phyloP scores from a whole-genome alignment of 352 stramenopile genomes.

The Phytopythium boreale region DNA sequence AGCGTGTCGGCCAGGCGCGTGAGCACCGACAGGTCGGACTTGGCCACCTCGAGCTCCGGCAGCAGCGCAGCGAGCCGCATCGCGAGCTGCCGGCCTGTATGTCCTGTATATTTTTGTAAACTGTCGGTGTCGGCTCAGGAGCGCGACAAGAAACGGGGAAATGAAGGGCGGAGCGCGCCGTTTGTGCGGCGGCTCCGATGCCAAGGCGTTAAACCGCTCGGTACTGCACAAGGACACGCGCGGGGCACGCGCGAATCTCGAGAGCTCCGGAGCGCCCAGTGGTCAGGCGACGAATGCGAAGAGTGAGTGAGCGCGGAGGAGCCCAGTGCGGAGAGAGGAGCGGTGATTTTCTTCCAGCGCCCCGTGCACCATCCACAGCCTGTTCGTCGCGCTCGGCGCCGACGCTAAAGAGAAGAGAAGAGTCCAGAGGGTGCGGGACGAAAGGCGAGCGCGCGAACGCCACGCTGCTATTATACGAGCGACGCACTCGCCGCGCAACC shows the following conservation, averaged over 20 bases:
- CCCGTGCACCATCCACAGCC: not conserved
- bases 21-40: slow-evolving; percentile 30
- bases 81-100: not conserved
- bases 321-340: not conserved
- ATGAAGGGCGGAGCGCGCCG: not conserved
- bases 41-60: slow-evolving; percentile 25
- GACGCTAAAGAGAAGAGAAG: not conserved
- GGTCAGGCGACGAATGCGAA: not conserved
- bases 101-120: not conserved
- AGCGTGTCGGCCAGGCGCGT: slow-evolving; percentile 33
- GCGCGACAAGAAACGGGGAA: slow-evolving; percentile 2
- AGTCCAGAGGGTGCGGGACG: not conserved
- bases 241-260: not conserved
- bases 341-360: slow-evolving; percentile 4
- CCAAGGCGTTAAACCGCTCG: not conserved
- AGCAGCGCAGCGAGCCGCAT: slow-evolving; percentile 33
- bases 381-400: not conserved
- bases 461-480: not conserved
- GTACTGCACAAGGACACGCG: not conserved
- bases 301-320: not conserved
- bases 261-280: not conserved
- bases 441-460: not conserved
- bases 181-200: not conserved
- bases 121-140: not conserved
- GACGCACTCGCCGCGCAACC: not conserved